phyloP scores from a whole-genome alignment of 139 green algal genomes.

The Coelastrella sp. region DNA sequence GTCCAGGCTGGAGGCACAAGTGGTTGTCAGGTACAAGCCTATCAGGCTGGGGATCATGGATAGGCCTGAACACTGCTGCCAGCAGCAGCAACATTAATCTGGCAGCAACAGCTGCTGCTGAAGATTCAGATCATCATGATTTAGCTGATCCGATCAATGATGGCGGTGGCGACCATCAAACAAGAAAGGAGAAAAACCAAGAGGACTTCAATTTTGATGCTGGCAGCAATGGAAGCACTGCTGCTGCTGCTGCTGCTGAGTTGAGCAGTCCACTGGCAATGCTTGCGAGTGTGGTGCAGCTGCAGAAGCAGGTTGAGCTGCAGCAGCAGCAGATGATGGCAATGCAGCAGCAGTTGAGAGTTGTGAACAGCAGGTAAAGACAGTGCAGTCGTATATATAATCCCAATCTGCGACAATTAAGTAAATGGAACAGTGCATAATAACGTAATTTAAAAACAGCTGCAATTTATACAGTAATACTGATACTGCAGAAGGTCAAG shows the following conservation, averaged over 20 bases:
- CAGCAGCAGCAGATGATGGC: conserved; percentile 11
- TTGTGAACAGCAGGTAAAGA: neutral
- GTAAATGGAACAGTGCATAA: neutral
- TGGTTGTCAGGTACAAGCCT: neutral
- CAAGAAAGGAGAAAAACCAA: no score
- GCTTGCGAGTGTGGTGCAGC: conserved; percentile 6
- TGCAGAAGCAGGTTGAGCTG: conserved; percentile 13
- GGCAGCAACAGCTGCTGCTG: neutral
- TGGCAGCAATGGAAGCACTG: neutral
- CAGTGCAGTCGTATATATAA: neutral
- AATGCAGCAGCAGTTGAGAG: conserved; percentile 14
- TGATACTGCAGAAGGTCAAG: neutral
- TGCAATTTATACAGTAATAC: neutral
- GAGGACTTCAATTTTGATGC: no score
- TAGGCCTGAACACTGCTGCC: neutral
- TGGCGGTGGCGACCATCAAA: no score
- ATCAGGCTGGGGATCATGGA: neutral
- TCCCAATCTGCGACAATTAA: neutral
- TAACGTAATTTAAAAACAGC: neutral
- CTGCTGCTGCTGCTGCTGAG: neutral
- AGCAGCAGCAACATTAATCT: neutral
- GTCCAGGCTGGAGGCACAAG: neutral
- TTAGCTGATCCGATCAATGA: no score
- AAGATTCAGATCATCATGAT: neutral
- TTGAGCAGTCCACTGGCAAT: conserved; percentile 7